Percentiles rank a stretch among this genome's conserved stretches.
Conservation (phyloP, 352 stramenopile species). For the Globisporangium middletonii region DNA sequence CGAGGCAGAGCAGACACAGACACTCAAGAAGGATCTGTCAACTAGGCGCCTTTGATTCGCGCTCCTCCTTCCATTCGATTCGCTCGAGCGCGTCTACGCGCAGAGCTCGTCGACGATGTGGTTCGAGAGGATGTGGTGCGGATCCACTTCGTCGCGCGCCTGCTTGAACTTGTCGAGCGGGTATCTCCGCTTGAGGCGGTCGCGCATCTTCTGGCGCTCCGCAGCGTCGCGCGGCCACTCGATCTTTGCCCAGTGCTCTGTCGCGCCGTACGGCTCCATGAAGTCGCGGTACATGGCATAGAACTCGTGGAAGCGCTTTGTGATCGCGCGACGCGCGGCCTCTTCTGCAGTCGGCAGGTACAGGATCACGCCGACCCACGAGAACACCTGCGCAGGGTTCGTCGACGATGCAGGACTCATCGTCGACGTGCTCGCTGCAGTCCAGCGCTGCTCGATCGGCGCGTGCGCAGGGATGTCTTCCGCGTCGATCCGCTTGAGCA, state of each 20-base stretch:
- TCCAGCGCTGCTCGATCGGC: slow-evolving; percentile 99
- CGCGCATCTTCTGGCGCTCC: slow-evolving; percentile 46
- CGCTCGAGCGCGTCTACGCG: slow-evolving; percentile 10
- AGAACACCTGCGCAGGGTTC: slow-evolving; percentile 76
- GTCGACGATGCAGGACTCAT: slow-evolving; percentile 90
- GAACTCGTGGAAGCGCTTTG: slow-evolving; percentile 91
- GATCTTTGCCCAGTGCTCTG: slow-evolving; percentile 97
- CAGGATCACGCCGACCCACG: slow-evolving; percentile 98
- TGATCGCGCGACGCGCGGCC: slow-evolving; percentile 70
- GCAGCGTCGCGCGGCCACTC: slow-evolving; percentile 69
- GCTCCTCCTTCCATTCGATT: too few species aligned
- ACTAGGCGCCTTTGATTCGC: too few species aligned
- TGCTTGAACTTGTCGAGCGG: slow-evolving; percentile 88
- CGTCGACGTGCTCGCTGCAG: slow-evolving; percentile 79
- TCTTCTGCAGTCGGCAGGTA: slow-evolving; percentile 87
- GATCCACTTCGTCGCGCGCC: slow-evolving; percentile 87
- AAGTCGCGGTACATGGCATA: slow-evolving; percentile 86
- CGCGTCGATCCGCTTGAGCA: slow-evolving; percentile 91
- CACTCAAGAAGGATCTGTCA: too few species aligned
- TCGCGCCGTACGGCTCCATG: slow-evolving; percentile 83
- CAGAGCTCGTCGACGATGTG: slow-evolving; percentile 81
- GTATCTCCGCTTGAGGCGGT: slow-evolving; percentile 78
- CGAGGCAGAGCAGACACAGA: too few species aligned
- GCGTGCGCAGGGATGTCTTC: slow-evolving; percentile 91
- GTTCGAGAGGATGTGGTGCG: slow-evolving; percentile 91